Base-by-base conservation (phyloP, 805 yeast genomes). In the Diddensiella caesifluorescens region DNA sequence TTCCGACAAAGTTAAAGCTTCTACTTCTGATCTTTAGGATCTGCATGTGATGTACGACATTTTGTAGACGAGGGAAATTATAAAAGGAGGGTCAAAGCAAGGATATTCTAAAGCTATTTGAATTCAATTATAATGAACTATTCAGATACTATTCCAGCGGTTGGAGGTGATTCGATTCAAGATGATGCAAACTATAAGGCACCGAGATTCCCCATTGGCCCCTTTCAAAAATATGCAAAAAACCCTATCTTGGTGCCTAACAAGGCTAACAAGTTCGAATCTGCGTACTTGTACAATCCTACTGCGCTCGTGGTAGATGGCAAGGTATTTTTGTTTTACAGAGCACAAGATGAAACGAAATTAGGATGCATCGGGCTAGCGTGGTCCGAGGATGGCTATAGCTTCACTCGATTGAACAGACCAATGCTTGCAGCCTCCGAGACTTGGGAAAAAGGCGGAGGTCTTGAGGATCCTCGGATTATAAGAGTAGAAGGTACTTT, bases 261-360 rank as follows among this genome's bases (percentile, higher is more conserved):
- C 26, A 13, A 31, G 3, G 19, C 21, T 6, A 10, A 33, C 30
- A 13, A 5, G 7, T 39, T 39, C 21, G 43, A 39, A 30, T 20
- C 26, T 12, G 43, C 31, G 19, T 39, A 39, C 30, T n/a, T 39
- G 25, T 39, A 39, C 40, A 39, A 39, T 31, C 43, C 43, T 10
- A 22, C 43, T n/a, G 43, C 43, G n/a, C 15, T 34, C n/a, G 43
- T 39, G 13, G 12, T 39, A 7, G 43, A 39, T 22, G 43, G 38
- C 15, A 39, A 22, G 38, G 42, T 39, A 7, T 39, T 39, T 32
- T 39, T 39, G 38, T 35, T 39, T 9, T 39, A 39, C 28, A 19
- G 43, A 16, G 43, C 43, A 6, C 43, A 39, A 33, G 43, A 33
- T 21, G 18, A 34, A 16, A 13, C 20, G 3, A 22, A 36, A 22